Evolutionary conservation across 352 stramenopile species (phyloP).

Genomic region (Globisporangium paroecandrum): DNA sequence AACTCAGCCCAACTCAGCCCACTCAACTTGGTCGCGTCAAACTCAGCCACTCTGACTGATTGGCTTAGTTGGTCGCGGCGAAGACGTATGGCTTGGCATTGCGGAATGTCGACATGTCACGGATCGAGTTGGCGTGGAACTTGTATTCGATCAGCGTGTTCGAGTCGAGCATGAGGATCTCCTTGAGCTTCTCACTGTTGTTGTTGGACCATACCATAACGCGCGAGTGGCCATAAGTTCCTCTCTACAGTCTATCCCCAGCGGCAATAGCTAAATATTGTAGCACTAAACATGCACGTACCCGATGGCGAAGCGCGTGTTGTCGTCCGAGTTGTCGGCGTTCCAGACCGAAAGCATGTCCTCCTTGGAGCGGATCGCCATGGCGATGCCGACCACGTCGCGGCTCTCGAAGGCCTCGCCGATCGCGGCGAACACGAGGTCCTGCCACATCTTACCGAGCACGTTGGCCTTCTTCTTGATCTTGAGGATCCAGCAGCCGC

Average conservation of each 20-base stretch:
- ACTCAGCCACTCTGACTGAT: neutral
- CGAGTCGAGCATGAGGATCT: constrained; percentile 92
- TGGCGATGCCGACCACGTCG: constrained; percentile 91
- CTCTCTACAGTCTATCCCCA: neutral
- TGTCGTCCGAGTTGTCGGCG: constrained; percentile 89
- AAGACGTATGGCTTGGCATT: constrained; percentile 93
- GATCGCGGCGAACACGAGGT: constrained; percentile 90
- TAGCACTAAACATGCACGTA: constrained; percentile 21
- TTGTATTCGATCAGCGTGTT: constrained; percentile 96
- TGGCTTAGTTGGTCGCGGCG: constrained; percentile 47
- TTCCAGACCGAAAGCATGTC: constrained; percentile 95
- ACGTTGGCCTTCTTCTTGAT: constrained; percentile 94
- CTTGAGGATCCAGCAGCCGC: constrained; percentile 94
- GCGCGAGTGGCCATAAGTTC: neutral
- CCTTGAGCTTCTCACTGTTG: constrained; percentile 89
- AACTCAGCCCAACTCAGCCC: neutral
- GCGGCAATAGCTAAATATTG: constrained; percentile 2
- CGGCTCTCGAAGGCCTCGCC: constrained; percentile 90
- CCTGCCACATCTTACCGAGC: constrained; percentile 94
- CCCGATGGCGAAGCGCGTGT: constrained; percentile 78
- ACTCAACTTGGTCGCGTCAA: neutral
- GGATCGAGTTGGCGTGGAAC: constrained; percentile 90
- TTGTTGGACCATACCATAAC: neutral
- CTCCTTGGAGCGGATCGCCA: constrained; percentile 92
- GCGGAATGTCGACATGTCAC: constrained; percentile 92